These are phyloP conservation scores for Xerophyta viscosa DNA, from an alignment of 106 monocot species.

Conservation along the genomic window DNA sequence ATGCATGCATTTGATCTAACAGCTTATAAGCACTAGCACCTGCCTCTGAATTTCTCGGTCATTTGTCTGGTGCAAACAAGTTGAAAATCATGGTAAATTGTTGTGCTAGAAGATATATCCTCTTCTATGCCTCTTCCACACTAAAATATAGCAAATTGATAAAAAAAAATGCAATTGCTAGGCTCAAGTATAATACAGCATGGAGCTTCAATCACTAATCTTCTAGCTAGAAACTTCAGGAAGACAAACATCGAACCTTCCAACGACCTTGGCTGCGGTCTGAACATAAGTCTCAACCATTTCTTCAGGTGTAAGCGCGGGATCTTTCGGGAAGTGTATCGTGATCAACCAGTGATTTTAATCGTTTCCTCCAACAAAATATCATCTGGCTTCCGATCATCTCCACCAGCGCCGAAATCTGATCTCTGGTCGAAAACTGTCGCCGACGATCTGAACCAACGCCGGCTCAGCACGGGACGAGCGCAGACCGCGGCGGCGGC, in stretches of 20 bases:
- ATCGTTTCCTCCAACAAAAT: conserved; percentile 84
- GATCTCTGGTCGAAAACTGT: conserved; percentile 10
- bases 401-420: conserved; percentile 5
- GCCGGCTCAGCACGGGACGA: too few relatives aligned
- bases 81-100: conserved; percentile 90
- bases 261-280: conserved; percentile 81
- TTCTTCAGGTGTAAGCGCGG: conserved; percentile 69
- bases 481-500: not conserved
- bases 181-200: not conserved
- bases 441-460: conserved; percentile 41
- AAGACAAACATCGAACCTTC: conserved; percentile 39
- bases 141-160: conserved; percentile 16
- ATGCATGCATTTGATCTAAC: not conserved
- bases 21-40: not conserved
- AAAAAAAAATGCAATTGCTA: not conserved
- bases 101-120: conserved; percentile 93
- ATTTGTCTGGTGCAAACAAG: conserved; percentile 64
- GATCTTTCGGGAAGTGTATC: conserved; percentile 84
- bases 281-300: conserved; percentile 98
- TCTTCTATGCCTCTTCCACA: conserved; percentile 92
- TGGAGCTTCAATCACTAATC: conserved; percentile 21
- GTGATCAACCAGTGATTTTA: conserved; percentile 99
- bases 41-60: conserved; percentile 87
- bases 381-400: conserved; percentile 51
- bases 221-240: conserved; percentile 58